A percentile compares a stretch with the other conserved stretches of the same genome.
These are phyloP conservation scores for Lepidium didymum DNA, from an alignment of 345 rosid species.

Conservation along the genomic window DNA sequence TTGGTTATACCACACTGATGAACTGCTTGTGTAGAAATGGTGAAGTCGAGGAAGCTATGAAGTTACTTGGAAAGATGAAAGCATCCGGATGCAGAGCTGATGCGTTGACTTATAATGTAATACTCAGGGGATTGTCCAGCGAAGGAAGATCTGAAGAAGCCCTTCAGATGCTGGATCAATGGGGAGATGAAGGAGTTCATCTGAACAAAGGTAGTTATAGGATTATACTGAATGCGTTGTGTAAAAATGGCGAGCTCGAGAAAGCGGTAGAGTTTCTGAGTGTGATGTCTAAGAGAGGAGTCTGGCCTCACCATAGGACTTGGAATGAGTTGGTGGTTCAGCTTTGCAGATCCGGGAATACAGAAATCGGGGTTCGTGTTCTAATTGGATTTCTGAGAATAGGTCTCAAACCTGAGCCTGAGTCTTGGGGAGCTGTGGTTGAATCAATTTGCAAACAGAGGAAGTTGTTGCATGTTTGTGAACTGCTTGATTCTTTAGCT, in stretches of 20 bases:
- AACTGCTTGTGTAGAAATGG: slow-evolving; percentile 57
- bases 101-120: slow-evolving; percentile 58
- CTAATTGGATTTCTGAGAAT: slow-evolving; percentile 41
- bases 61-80: slow-evolving; percentile 68
- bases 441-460: slow-evolving; percentile 64
- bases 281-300: slow-evolving; percentile 60
- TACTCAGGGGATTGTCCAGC: slow-evolving; percentile 64
- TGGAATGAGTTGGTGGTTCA: slow-evolving; percentile 64
- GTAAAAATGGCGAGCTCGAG: slow-evolving; percentile 48
- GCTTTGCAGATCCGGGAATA: slow-evolving; percentile 54
- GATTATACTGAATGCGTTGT: slow-evolving; percentile 63
- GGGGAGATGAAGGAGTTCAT: slow-evolving; percentile 49
- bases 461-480: slow-evolving; percentile 48
- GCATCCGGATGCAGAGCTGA: slow-evolving; percentile 59
- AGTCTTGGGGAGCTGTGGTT: slow-evolving; percentile 52
- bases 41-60: slow-evolving; percentile 44
- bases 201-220: slow-evolving; percentile 78
- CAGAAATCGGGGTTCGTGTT: slow-evolving; percentile 36
- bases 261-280: slow-evolving; percentile 46
- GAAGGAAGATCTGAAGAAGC: slow-evolving; percentile 63
- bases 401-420: slow-evolving; percentile 59
- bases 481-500: slow-evolving; percentile 52
- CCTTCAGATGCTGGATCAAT: slow-evolving; percentile 45
- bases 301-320: slow-evolving; percentile 66
- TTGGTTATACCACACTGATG: slow-evolving; percentile 73